Evolutionary conservation across 805 yeast genomes (phyloP).

Genomic region (Saccharomyces mikatae): DNA sequence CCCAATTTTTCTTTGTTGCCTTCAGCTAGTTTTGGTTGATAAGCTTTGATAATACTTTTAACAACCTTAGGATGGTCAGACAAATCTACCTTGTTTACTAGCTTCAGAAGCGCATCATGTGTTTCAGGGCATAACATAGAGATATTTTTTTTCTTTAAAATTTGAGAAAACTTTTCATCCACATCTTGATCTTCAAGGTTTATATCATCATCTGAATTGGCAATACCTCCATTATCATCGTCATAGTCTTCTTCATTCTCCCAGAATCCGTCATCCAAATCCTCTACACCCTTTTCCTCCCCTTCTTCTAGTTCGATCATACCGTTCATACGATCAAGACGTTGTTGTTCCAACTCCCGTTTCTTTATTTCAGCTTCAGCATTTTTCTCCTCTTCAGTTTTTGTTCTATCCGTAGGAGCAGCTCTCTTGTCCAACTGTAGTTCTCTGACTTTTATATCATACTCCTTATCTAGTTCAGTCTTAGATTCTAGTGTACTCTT

Average conservation of each 20-base stretch:
- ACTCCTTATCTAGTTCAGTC: constrained; percentile 38
- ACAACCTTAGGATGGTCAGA: constrained; percentile 42
- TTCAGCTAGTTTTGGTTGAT: constrained; percentile 69
- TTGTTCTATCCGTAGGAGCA: constrained; percentile 74
- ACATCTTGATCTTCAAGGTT: constrained; percentile 31
- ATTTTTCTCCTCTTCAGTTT: constrained; percentile 62
- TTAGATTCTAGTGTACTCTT: constrained; percentile 20
- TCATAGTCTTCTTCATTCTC: constrained; percentile 42
- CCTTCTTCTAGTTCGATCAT: constrained; percentile 37
- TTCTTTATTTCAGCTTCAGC: constrained; percentile 53
- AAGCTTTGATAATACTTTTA: constrained; percentile 46
- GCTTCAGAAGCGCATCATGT: constrained; percentile 36
- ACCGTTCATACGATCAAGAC: constrained; percentile 71
- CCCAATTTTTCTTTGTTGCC: constrained; percentile 77
- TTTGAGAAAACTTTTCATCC: constrained; percentile 15
- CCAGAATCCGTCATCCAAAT: constrained; percentile 66
- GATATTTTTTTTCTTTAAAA: not conserved
- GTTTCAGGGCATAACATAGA: constrained; percentile 42
- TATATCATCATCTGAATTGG: constrained; percentile 37
- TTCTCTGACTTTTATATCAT: constrained; percentile 60
- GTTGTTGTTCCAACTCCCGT: constrained; percentile 57
- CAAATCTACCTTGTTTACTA: constrained; percentile 31
- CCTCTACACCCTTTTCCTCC: constrained; percentile 53
- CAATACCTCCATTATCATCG: constrained; percentile 27
- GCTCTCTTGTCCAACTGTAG: constrained; percentile 66